Evolutionary conservation across 352 stramenopile species (phyloP).

Genomic region (Globisporangium acanthophoron): DNA sequence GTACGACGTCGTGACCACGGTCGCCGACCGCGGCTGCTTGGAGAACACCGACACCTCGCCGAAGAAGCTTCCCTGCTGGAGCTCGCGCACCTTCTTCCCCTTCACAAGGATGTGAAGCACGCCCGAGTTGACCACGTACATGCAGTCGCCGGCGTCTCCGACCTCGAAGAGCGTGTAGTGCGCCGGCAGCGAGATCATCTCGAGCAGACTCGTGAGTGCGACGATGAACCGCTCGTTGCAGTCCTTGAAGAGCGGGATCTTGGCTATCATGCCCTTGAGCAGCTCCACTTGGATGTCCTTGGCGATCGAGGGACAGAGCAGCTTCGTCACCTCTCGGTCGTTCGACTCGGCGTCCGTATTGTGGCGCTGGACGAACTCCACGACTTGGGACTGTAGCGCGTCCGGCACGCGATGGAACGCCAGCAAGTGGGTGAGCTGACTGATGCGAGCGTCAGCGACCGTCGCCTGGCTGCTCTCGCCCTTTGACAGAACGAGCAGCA

Average conservation of each 20-base stretch:
- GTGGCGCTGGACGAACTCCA: conserved; percentile 59
- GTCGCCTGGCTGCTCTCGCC: conserved; percentile 43
- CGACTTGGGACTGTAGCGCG: conserved; percentile 31
- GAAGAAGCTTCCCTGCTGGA: conserved; percentile 62
- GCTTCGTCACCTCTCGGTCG: conserved; percentile 50
- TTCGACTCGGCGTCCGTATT: conserved; percentile 68
- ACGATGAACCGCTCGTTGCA: conserved; percentile 59
- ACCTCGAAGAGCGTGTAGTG: conserved; percentile 48
- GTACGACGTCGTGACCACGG: conserved; percentile 52
- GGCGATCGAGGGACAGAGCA: conserved; percentile 64
- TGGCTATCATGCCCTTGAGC: conserved; percentile 44
- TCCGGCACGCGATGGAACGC: conserved; percentile 58
- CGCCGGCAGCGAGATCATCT: conserved; percentile 51
- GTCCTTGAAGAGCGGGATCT: conserved; percentile 56
- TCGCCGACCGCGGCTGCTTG: conserved; percentile 39
- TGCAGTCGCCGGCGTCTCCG: conserved; percentile 56
- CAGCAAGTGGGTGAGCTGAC: conserved; percentile 60
- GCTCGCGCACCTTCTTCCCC: conserved; percentile 49
- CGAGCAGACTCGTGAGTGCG: conserved; percentile 57
- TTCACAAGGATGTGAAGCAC: conserved; percentile 57
- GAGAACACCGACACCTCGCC: conserved; percentile 70
- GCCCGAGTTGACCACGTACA: conserved; percentile 70
- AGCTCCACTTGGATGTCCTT: conserved; percentile 74
- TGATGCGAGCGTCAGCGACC: conserved; percentile 45
- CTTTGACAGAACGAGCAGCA: conserved; percentile 65